Conservation (phyloP, 2,329 filamentous ascomycete species). For the Arthroderma sp. region DNA sequence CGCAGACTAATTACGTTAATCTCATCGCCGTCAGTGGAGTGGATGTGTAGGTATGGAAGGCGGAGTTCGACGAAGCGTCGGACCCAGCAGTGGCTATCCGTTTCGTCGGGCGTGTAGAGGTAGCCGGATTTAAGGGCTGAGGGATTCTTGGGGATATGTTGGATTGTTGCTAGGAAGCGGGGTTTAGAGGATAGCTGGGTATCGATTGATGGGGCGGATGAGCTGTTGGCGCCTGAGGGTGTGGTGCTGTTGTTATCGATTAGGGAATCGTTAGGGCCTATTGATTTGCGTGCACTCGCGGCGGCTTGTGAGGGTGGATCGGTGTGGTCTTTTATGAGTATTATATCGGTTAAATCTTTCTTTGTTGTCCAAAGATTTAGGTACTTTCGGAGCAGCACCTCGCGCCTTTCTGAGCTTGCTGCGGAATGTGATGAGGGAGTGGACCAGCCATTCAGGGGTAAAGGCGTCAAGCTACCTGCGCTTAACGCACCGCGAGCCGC, state of each 20-base stretch:
- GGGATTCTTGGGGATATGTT: slow-evolving; percentile 67
- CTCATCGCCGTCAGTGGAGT: slow-evolving; percentile 80
- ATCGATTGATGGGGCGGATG: slow-evolving; percentile 16
- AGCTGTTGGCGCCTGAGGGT: slow-evolving; percentile 8
- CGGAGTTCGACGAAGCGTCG: slow-evolving; percentile 87
- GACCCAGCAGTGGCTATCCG: slow-evolving; percentile 66
- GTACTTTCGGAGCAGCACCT: slow-evolving; percentile 29
- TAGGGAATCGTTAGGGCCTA: not conserved
- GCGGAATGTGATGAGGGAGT: slow-evolving; percentile 15
- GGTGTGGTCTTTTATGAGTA: slow-evolving; percentile 32
- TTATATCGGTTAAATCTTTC: slow-evolving; percentile 28
- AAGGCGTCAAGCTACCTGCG: slow-evolving; percentile 25
- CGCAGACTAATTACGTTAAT: slow-evolving; percentile 77
- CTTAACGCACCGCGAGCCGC: slow-evolving; percentile 38
- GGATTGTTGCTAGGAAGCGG: slow-evolving; percentile 61
- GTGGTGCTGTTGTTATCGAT: slow-evolving; percentile 1
- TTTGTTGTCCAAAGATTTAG: slow-evolving; percentile 31
- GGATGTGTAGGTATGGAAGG: slow-evolving; percentile 80
- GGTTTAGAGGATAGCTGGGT: slow-evolving; percentile 30
- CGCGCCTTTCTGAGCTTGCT: slow-evolving; percentile 25
- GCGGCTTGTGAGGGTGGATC: slow-evolving; percentile 30
- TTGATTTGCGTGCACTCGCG: slow-evolving; percentile 12
- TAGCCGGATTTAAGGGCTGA: slow-evolving; percentile 76
- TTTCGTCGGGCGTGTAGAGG: slow-evolving; percentile 69
- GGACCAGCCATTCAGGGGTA: slow-evolving; percentile 22